A percentile compares a stretch with the other conserved stretches of the same genome.
phyloP scores from a whole-genome alignment of 2,329 filamentous ascomycete species.

The Shiraia sp. region DNA sequence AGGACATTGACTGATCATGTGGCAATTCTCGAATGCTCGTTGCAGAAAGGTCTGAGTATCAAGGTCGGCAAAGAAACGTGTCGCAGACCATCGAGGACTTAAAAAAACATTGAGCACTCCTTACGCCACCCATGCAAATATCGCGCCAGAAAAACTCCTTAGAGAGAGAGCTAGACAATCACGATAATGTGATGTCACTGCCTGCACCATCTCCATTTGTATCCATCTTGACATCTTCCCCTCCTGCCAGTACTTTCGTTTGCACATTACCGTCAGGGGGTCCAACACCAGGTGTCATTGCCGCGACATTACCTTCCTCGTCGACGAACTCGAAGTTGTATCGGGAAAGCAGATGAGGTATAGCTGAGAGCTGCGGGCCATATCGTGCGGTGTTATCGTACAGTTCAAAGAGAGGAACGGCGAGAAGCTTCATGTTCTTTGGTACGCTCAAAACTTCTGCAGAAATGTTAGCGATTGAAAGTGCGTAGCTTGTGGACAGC shows the following conservation, averaged over 20 bases:
- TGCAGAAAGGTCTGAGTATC: too few relatives aligned
- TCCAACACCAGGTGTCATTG: slow-evolving; percentile 78
- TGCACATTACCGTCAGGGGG: slow-evolving; percentile 47
- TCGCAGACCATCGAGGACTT: background rate
- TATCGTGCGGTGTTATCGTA: slow-evolving; percentile 97
- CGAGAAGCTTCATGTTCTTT: slow-evolving; percentile 99
- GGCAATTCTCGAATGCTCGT: too few relatives aligned
- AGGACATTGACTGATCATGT: too few relatives aligned
- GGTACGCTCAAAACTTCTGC: slow-evolving; percentile 92
- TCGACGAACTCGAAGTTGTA: slow-evolving; percentile 99
- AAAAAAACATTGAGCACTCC: background rate
- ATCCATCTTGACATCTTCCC: slow-evolving; percentile 44
- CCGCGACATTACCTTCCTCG: slow-evolving; percentile 85
- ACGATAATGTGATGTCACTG: slow-evolving; percentile 41
- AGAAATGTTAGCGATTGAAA: slow-evolving; percentile 11
- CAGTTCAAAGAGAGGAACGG: slow-evolving; percentile 93
- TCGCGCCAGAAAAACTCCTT: background rate
- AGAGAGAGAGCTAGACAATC: slow-evolving; percentile 1
- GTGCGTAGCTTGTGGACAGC: slow-evolving; percentile 12
- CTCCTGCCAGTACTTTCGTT: slow-evolving; percentile 44
- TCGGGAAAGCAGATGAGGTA: slow-evolving; percentile 88
- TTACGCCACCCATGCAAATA: slow-evolving; percentile 7
- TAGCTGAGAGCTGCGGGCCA: slow-evolving; percentile 92
- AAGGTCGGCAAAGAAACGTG: too few relatives aligned
- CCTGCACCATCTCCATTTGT: slow-evolving; percentile 40